Evolutionary conservation across 2,329 filamentous ascomycete species (phyloP).

Genomic region (Metarhizium album): DNA sequence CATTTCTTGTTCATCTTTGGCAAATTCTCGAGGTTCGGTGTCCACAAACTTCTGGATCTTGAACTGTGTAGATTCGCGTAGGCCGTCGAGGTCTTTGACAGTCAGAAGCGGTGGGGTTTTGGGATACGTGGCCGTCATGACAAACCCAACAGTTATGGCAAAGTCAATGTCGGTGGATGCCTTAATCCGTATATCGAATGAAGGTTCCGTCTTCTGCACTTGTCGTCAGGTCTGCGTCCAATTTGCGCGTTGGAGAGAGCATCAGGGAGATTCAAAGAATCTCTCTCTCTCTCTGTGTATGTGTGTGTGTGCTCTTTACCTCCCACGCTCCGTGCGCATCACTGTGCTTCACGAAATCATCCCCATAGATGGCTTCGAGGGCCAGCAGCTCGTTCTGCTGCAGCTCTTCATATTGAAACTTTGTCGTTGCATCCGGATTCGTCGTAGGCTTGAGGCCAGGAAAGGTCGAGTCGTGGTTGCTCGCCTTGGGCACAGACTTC

Average conservation of each 20-base stretch:
- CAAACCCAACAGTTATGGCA: constrained; percentile 61
- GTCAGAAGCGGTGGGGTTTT: constrained; percentile 67
- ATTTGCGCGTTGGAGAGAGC: not conserved
- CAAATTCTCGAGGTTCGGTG: constrained; percentile 43
- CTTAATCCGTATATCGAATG: constrained; percentile 71
- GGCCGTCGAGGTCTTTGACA: constrained; percentile 50
- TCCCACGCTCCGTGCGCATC: constrained; percentile 73
- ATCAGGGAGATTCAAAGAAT: not conserved
- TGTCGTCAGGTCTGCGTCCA: not conserved
- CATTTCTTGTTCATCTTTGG: constrained; percentile 45
- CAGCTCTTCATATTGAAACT: constrained; percentile 65
- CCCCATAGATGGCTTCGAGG: constrained; percentile 77
- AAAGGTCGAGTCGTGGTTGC: constrained; percentile 38
- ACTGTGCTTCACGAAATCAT: constrained; percentile 72
- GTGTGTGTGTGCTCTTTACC: constrained; percentile 34
- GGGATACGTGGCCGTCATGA: constrained; percentile 83
- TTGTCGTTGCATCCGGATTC: constrained; percentile 29
- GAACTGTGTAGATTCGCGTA: constrained; percentile 61
- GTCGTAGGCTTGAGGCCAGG: constrained; percentile 37
- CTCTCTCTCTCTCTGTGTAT: too few species aligned
- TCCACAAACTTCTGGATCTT: constrained; percentile 57
- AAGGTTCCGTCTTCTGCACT: constrained; percentile 63
- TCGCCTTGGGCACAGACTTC: constrained; percentile 31
- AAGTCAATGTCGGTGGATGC: constrained; percentile 64
- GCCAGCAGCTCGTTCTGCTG: constrained; percentile 84